A percentile compares a stretch with the other conserved stretches of the same genome.
Evolutionary conservation across 176 grass and related monocot genomes (phyloP).

Genomic region (Pharus latifolius): DNA sequence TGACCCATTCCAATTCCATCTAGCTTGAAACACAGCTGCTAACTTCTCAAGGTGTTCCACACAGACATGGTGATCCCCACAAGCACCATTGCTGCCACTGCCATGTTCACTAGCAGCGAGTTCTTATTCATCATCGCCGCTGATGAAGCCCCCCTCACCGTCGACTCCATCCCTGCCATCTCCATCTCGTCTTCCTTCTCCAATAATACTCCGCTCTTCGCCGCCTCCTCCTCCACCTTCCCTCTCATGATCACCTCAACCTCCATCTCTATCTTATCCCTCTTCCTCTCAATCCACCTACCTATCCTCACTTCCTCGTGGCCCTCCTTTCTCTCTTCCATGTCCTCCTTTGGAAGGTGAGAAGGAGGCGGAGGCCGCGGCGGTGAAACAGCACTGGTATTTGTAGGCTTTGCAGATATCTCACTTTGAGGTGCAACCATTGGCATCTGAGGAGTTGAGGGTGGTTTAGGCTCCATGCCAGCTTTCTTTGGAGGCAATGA

Average conservation of each 20-base stretch:
- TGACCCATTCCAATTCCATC: too few species aligned
- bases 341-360: too few species aligned
- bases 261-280: not conserved
- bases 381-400: too few species aligned
- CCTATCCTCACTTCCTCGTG: not conserved
- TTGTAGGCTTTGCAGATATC: too few species aligned
- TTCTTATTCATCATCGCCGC: not conserved
- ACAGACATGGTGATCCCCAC: constrained; percentile 6
- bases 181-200: not conserved
- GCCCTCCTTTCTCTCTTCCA: not conserved
- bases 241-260: not conserved
- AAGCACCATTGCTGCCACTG: constrained; percentile 14
- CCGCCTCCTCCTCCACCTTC: not conserved
- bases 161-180: not conserved
- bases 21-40: too few species aligned
- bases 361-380: not conserved
- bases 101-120: constrained; percentile 27
- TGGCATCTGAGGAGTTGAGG: too few species aligned
- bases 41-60: constrained; percentile 10
- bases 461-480: too few species aligned
- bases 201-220: not conserved
- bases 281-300: not conserved
- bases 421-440: too few species aligned
- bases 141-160: too few species aligned
- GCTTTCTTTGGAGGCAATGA: too few species aligned